Percentiles rank a stretch among this genome's conserved stretches.
phyloP scores from a whole-genome alignment of 2,329 filamentous ascomycete genomes.

The Drechslera avenae region DNA sequence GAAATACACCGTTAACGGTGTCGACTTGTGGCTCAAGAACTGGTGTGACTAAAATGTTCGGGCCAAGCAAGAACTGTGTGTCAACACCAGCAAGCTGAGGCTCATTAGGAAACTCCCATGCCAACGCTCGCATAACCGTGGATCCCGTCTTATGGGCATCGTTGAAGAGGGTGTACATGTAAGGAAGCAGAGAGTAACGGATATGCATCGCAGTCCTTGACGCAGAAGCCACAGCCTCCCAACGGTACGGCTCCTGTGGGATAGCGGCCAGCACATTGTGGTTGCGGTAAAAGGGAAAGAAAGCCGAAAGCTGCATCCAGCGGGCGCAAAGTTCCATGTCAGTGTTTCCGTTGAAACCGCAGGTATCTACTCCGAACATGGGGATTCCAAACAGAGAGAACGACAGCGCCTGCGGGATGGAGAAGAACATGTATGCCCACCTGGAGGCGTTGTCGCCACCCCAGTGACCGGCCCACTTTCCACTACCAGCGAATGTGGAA shows the following conservation, averaged over 20 bases:
- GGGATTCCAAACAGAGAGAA: constrained; percentile 77
- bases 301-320: constrained; percentile 75
- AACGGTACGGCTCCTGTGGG: constrained; percentile 73
- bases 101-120: constrained; percentile 77
- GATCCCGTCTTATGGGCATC: constrained; percentile 67
- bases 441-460: constrained; percentile 72
- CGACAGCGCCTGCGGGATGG: constrained; percentile 76
- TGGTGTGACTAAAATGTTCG: constrained; percentile 68
- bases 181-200: constrained; percentile 72
- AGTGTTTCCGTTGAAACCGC: constrained; percentile 71
- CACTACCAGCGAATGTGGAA: constrained; percentile 78
- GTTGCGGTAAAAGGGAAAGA: constrained; percentile 80
- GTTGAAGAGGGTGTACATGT: constrained; percentile 77
- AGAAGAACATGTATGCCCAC: constrained; percentile 76
- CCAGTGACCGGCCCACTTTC: constrained; percentile 81
- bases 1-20: constrained; percentile 71
- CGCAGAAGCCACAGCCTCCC: constrained; percentile 69
- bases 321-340: constrained; percentile 73
- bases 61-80: constrained; percentile 73
- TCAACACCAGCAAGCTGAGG: constrained; percentile 69
- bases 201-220: constrained; percentile 70
- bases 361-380: constrained; percentile 69
- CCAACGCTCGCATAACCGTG: constrained; percentile 73
- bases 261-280: constrained; percentile 69
- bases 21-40: constrained; percentile 67